Evolutionary conservation across 768 basidiomycete species (phyloP), one percentile per base, ranked within the genome.

Genomic region (Leccinellum luteum): DNA sequence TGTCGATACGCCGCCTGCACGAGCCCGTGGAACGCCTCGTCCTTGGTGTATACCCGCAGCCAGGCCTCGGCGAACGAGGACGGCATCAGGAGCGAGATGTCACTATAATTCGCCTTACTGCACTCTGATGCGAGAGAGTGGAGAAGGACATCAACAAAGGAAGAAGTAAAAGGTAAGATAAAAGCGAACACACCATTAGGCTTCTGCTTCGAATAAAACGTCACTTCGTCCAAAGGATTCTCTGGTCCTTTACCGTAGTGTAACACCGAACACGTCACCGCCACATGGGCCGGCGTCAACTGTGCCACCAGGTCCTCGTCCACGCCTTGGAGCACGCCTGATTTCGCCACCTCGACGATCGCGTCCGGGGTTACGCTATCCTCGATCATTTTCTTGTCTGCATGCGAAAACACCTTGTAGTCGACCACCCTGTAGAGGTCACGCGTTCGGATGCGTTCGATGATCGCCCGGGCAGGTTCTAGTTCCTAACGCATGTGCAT

Each of bases 221-320:
- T 83, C 53, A 91, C 82, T 15, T 72, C 78, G 47, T 86, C 80
- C 48, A 92, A 66, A 1, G 92, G 92, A 63, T 89, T 90, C 59
- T 75, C 69, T 45, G 83, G 81, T 60, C 81, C 76, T 84, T 87
- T 89, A 3, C 91, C 92, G 63, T 89, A 87, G 66, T 93, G 92
- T 79, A 92, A 78, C n/a, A 68, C 63, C 2, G 83, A 70, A 14
- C 85, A 74, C 51, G 85, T 81, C 21, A 93, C 87, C 41, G 87
- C 81, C 30, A 93, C 76, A 53, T 90, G 80, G 6, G 77, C 68
- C 0, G 73, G 70, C 15, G 59, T 66, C 12, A 88, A 73, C 9
- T 71, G 70, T 4, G 64, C 62, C 34, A 77, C 72, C 12, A 70
- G 64, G 6, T 61, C 69, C 13, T 68, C 59, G 10, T 73, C 64